Evolutionary conservation across 2,329 filamentous ascomycete genomes (phyloP).

Genomic region (Thermomyces lanuginosus): DNA sequence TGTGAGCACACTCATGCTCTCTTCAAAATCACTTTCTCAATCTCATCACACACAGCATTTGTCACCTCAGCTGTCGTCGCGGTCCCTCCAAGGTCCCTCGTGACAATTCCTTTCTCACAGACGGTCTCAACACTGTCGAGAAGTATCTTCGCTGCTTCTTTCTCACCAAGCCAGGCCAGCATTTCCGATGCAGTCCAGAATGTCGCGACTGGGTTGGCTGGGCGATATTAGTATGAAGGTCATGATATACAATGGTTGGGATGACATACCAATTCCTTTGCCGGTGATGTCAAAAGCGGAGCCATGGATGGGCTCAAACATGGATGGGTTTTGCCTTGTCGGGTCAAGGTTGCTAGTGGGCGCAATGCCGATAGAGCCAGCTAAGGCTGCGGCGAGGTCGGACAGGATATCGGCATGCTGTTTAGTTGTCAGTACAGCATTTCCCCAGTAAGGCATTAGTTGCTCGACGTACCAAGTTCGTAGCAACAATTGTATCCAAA

Average conservation of each 20-base stretch:
- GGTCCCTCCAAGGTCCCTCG: constrained; percentile 43
- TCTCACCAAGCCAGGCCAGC: constrained; percentile 46
- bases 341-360: constrained; percentile 55
- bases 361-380: constrained; percentile 56
- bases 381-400: constrained; percentile 52
- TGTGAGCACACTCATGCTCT: neutral
- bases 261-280: constrained; percentile 32
- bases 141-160: constrained; percentile 39
- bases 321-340: constrained; percentile 41
- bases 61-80: constrained; percentile 32
- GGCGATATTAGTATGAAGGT: constrained; percentile 1
- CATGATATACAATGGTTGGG: too few relatives aligned
- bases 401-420: constrained; percentile 49
- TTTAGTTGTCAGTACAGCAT: neutral
- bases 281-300: constrained; percentile 50
- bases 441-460: too few relatives aligned
- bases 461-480: constrained; percentile 27
- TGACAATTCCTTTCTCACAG: constrained; percentile 38
- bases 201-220: constrained; percentile 46
- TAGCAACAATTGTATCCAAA: constrained; percentile 38
- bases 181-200: constrained; percentile 58
- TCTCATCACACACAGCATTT: constrained; percentile 5
- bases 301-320: constrained; percentile 50
- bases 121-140: constrained; percentile 47
- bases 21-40: constrained; percentile 3